These are phyloP conservation scores for Exobasidium rhododendri DNA, from an alignment of 1,284 basidiomycete genomes.

Conservation along the genomic window DNA sequence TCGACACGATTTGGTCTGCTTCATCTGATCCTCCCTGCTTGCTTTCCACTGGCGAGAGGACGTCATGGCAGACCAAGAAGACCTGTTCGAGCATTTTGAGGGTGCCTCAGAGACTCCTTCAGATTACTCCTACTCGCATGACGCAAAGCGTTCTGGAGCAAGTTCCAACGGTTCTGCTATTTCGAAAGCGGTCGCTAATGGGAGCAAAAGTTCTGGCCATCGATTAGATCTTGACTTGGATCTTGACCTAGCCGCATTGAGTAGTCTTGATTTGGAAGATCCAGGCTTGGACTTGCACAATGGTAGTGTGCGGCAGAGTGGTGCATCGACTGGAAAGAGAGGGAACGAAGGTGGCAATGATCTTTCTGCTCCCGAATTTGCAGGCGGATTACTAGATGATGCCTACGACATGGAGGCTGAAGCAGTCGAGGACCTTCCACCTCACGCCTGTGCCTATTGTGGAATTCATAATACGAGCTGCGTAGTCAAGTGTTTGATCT, in stretches of 20 bases:
- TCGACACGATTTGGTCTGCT: too few species aligned
- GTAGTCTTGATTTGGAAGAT: slow-evolving; percentile 35
- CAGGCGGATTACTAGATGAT: slow-evolving; percentile 68
- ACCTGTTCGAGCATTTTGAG: slow-evolving; percentile 44
- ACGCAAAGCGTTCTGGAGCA: not conserved
- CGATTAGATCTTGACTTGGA: slow-evolving; percentile 40
- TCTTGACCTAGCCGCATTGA: slow-evolving; percentile 31
- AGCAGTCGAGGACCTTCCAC: slow-evolving; percentile 63
- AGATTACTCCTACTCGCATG: slow-evolving; percentile 31
- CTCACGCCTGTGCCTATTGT: slow-evolving; percentile 65
- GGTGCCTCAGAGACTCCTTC: slow-evolving; percentile 35
- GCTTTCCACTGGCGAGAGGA: too few species aligned
- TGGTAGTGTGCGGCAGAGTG: not conserved
- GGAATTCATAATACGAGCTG: slow-evolving; percentile 97
- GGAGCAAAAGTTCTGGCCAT: not conserved
- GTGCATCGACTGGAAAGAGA: slow-evolving; percentile 21
- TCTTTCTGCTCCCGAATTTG: slow-evolving; percentile 3
- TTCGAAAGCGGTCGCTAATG: not conserved
- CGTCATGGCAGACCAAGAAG: slow-evolving; percentile 20
- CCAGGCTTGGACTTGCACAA: slow-evolving; percentile 11
- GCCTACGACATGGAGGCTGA: slow-evolving; percentile 61
- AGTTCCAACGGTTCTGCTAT: not conserved
- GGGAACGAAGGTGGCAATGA: slow-evolving; percentile 4
- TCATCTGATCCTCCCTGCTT: too few species aligned
- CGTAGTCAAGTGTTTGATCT: slow-evolving; percentile 93